phyloP scores from a whole-genome alignment of 805 yeast species.

The Sungouiella blattae region DNA sequence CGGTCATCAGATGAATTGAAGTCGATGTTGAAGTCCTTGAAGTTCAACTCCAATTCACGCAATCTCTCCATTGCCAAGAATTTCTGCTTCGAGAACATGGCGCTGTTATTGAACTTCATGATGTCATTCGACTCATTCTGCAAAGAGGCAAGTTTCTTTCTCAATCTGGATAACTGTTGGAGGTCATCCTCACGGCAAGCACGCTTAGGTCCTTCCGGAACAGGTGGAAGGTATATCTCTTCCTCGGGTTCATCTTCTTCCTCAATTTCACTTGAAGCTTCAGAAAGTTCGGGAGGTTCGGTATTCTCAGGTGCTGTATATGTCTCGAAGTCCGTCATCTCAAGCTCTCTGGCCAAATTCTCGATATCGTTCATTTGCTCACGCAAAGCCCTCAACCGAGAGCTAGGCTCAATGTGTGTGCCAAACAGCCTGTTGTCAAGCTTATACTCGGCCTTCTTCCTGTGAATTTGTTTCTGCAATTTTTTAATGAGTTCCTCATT shows the following conservation, averaged over 20 bases:
- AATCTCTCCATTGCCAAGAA: conserved; percentile 68
- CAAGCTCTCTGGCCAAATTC: conserved; percentile 79
- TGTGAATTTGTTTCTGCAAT: conserved; percentile 43
- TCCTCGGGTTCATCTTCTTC: conserved; percentile 14
- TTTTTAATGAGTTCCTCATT: conserved; percentile 37
- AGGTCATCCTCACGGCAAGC: conserved; percentile 49
- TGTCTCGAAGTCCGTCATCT: conserved; percentile 72
- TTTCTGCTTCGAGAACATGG: conserved; percentile 58
- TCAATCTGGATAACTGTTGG: conserved; percentile 50
- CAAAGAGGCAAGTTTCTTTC: conserved; percentile 55
- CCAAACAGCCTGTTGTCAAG: conserved; percentile 46
- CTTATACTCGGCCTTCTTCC: conserved; percentile 45
- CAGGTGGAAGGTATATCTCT: conserved; percentile 1
- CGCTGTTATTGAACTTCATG: conserved; percentile 62
- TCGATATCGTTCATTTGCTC: conserved; percentile 84
- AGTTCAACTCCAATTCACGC: conserved; percentile 61
- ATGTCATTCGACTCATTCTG: conserved; percentile 77
- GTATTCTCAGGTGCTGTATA: conserved; percentile 18
- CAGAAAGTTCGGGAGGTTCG: conserved; percentile 4
- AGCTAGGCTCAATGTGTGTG: conserved; percentile 67
- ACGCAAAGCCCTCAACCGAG: conserved; percentile 68
- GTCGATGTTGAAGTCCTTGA: conserved; percentile 62
- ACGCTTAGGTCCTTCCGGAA: conserved; percentile 31
- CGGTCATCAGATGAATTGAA: conserved; percentile 29
- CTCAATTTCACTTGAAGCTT: conserved; percentile 6